Evolutionary conservation across 2,329 filamentous ascomycete genomes (phyloP).

Genomic region (Dactylonectria estremocensis): DNA sequence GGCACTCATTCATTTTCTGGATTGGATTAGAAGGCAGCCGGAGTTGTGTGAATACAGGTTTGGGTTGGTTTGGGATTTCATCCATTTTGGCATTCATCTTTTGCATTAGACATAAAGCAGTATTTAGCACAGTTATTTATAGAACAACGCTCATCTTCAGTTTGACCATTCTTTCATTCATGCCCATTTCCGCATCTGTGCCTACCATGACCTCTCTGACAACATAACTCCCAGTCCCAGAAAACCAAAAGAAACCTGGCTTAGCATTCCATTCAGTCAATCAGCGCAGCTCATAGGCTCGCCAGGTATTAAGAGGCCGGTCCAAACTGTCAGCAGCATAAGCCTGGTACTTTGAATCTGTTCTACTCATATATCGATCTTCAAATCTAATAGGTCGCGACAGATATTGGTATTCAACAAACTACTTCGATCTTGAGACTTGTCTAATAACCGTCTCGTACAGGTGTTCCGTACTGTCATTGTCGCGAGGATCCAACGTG

Average conservation of each 20-base stretch:
- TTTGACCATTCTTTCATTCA: background rate
- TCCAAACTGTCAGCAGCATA: too few species aligned
- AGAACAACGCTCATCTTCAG: background rate
- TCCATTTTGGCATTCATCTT: background rate
- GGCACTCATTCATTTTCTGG: background rate
- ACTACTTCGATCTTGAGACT: background rate
- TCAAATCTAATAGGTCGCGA: too few species aligned
- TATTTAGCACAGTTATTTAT: background rate
- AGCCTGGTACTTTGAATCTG: too few species aligned
- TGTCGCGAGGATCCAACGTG: constrained; percentile 1
- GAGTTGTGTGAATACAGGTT: too few species aligned
- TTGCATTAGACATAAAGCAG: background rate
- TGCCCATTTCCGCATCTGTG: background rate
- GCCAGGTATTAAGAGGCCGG: too few species aligned
- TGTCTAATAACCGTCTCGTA: constrained; percentile 10
- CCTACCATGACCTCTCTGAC: background rate
- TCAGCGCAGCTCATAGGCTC: too few species aligned
- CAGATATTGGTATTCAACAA: background rate
- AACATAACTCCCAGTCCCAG: background rate
- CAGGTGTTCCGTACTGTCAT: constrained; percentile 35
- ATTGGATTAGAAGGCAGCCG: too few species aligned
- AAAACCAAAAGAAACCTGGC: too few species aligned
- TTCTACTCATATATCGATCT: too few species aligned
- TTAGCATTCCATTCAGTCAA: too few species aligned
- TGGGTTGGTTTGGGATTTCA: background rate